Evolutionary conservation across 805 yeast species (phyloP).

Genomic region (Candida sphagnicola): DNA sequence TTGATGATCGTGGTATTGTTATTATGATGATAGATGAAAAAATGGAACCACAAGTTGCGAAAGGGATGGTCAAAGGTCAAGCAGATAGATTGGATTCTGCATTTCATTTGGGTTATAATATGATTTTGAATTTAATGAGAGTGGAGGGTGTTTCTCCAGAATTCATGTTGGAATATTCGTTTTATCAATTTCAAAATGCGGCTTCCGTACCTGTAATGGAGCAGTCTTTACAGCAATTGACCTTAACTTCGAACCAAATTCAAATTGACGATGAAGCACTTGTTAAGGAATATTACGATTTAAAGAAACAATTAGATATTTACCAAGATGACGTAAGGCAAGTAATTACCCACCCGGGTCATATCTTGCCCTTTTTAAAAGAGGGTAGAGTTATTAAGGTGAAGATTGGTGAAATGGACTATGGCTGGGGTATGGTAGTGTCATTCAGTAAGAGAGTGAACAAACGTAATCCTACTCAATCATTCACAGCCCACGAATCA

Average conservation of each 20-base stretch:
- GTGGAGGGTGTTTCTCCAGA: constrained; percentile 99
- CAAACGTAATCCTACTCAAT: constrained; percentile 54
- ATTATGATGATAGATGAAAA: constrained; percentile 99
- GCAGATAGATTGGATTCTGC: constrained; percentile 98
- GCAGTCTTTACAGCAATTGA: constrained; percentile 52
- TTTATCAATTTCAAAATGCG: constrained; percentile 92
- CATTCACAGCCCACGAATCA: constrained; percentile 80
- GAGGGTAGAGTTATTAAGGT: constrained; percentile 82
- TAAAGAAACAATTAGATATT: constrained; percentile 63
- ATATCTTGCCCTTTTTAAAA: constrained; percentile 77
- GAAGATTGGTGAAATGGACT: constrained; percentile 57
- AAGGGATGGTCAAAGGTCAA: constrained; percentile 99
- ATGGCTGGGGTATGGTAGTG: constrained; percentile 96
- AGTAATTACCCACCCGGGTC: constrained; percentile 87
- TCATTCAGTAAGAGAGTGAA: constrained; percentile 67
- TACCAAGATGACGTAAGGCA: constrained; percentile 76
- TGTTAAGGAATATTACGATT: constrained; percentile 78
- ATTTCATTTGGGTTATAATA: constrained; percentile 94
- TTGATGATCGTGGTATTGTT: constrained; percentile 98
- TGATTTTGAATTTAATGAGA: constrained; percentile 92
- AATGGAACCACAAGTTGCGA: constrained; percentile 99
- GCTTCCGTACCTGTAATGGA: constrained; percentile 86
- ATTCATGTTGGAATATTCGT: constrained; percentile 91
- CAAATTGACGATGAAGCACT: constrained; percentile 69
- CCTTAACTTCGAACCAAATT: constrained; percentile 44